Evolutionary conservation across 495 filamentous ascomycete species (phyloP), one percentile per base, ranked within the genome.

Genomic region (Penicillium malachiteum): DNA sequence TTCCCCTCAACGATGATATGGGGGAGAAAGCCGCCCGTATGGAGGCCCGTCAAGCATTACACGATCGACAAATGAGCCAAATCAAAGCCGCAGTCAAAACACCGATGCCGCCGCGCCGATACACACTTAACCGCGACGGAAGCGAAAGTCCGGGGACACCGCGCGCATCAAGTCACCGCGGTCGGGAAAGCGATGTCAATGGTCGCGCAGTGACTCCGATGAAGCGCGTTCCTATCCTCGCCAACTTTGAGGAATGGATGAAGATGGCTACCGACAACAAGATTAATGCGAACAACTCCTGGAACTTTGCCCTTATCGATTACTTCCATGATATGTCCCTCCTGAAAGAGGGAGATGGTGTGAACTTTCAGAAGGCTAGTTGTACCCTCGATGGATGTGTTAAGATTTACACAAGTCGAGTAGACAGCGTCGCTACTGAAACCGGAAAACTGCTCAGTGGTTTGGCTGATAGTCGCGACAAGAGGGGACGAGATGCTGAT

Each of bases 211-310:
- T 96, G 47, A 97, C 94, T 32, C 94, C 94, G 13, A 91, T 96
- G 87, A 96, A 96, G 79, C 88, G 94, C 40, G 90, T 96, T 33
- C 95, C 94, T 0, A 88, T 99, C 52, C 69, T 97, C 49, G 95
- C 95, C 49, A 97, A 97, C 72, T 99, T 97, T 64, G 94, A 99
- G 71, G 95, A 99, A 67, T 97, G 94, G 94, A 97, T 99, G 95
- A 99, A 97, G 82, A 92, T 97, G 90, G 95, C 95, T 9, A 97
- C 93, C 18, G 94, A 99, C 77, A 99, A 99, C 78, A 99, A 99
- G 80, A 99, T 99, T 75, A 99, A 97, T 67, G 95, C 94, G 40
- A 85, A 89, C 21, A 99, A 99, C 71, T 97, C 94, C 14, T 99
- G 94, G 94, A 97, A 97, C 65, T 97, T 99, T 71, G 94, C 94